Base-by-base conservation (phyloP, 352 stramenopile species). In the Phytophthora idaei region DNA sequence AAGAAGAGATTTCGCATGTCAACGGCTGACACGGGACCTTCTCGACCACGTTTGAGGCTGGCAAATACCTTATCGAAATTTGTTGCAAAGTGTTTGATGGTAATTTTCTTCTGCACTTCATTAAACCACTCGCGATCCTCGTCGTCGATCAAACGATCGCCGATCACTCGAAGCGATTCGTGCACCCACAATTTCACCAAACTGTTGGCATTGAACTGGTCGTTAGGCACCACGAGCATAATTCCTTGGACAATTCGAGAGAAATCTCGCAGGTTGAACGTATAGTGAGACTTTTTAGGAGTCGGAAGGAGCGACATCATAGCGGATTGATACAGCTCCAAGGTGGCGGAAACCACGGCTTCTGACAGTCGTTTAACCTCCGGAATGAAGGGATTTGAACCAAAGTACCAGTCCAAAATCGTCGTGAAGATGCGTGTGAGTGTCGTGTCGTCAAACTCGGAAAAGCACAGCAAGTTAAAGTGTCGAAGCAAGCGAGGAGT, bases 181-280 rank as follows among this genome's bases (percentile, higher is more conserved):
- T 98, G 95, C 4, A 95, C 84, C 95, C 95, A 98, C 8, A 98
- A 74, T 53, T 97, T 95, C 9, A 97, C 89, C 17, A 98, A 77
- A 17, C 69, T 85, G 10, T 80, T 92, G 8, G 89, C 82, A 2
- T 78, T 84, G 36, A 98, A 98, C 32, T 81, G 59, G 11, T 97
- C 90, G 36, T 76, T 93, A 1, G 90, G 76, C 5, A 87, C 80
- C 4, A 97, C 87, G 12, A 98, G 77, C 78, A 98, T 94, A 28
- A 98, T 90, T 29, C 95, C 94, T 59, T 98, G 94, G 6, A 98
- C 87, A 36, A 98, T 93, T 46, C 94, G 78, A 34, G 87, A 92
- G 57, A 98, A 98, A 67, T 98, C 95, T 5, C 95, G 85, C 52
- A 98, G 63, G 49, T 98, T 98, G 74, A 98, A 98, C 14, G 94